phyloP scores from a whole-genome alignment of 2,329 filamentous ascomycete genomes.

The Beauveria bassiana region DNA sequence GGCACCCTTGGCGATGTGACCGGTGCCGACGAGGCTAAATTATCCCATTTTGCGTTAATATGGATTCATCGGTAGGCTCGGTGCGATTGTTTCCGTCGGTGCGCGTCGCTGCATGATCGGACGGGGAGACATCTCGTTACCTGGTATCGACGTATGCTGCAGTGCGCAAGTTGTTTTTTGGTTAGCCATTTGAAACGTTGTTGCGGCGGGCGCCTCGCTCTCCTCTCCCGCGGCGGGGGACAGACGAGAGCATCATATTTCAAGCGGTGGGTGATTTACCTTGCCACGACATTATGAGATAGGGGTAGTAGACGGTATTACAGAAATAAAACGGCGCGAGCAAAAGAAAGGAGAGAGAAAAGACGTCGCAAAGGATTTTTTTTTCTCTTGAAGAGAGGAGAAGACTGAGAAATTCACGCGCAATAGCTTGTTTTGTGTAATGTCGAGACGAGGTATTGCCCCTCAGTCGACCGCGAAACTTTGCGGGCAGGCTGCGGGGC shows the following conservation, averaged over 20 bases:
- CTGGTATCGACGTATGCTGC: slow-evolving; percentile 45
- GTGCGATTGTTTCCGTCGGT: background rate
- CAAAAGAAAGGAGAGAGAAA: background rate
- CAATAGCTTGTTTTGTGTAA: slow-evolving; percentile 10
- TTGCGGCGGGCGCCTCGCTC: slow-evolving; percentile 21
- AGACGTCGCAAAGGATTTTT: too few species aligned
- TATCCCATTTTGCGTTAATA: slow-evolving; percentile 14
- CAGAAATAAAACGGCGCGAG: background rate
- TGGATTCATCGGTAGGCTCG: background rate
- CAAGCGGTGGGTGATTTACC: slow-evolving; percentile 36
- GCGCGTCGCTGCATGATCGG: background rate
- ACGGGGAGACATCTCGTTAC: slow-evolving; percentile 20
- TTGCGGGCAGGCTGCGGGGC: slow-evolving; percentile 3
- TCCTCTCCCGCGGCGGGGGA: background rate
- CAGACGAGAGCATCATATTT: slow-evolving; percentile 10
- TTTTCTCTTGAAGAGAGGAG: background rate
- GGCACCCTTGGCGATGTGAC: slow-evolving; percentile 75
- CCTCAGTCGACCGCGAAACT: slow-evolving; percentile 3
- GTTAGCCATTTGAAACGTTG: slow-evolving; percentile 13
- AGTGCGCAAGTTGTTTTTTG: slow-evolving; percentile 12
- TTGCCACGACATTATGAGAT: slow-evolving; percentile 64
- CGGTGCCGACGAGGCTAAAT: slow-evolving; percentile 67
- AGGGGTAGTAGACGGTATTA: slow-evolving; percentile 8
- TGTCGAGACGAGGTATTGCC: slow-evolving; percentile 4
- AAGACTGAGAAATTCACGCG: slow-evolving; percentile 5